Evolutionary conservation across 345 rosid species (phyloP), one percentile per base, ranked within the genome.

Genomic region (Salix purpurea): DNA sequence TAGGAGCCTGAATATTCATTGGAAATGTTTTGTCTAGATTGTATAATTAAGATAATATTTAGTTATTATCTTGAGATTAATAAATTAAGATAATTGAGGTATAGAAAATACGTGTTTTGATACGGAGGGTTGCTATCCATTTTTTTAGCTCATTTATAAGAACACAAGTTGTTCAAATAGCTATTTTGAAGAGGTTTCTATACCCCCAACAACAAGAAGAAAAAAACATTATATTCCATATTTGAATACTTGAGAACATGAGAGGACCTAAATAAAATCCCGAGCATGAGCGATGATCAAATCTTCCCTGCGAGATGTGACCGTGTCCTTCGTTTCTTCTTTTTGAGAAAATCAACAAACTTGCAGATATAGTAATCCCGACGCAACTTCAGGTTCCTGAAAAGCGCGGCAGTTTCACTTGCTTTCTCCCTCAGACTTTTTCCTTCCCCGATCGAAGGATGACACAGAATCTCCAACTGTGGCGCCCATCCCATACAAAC

Each of bases 401-500:
- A 34, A 13, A 73, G 4, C 2, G 4, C 14, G 3, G 79, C 78
- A 64, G 74, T 75, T 71, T 81, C 84, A 42, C 74, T 69, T 7
- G 80, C 82, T 0, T 64, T 28, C 1, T 5, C 58, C 60, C 79
- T 70, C 30, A 76, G 5, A 1, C 15, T 1, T 14, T 77, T 67
- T 0, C 86, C 84, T 65, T 24, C 26, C 26, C 26, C 26, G 26
- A 24, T 24, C 26, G 26, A 24, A 26, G 80, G 72, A 66, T 83
- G 85, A 0, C 72, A 73, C 60, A 71, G 18, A 4, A 80, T 79
- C 3, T 76, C 77, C 44, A 70, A 15, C 46, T 82, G 85, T 0
- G 87, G 83, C 1, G 78, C 81, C 87, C 85, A 84, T 32, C 81
- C 87, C 6, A 42, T 19, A 19, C 42, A 61, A 18, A 74, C 85